A percentile compares a stretch with the other conserved stretches of the same genome.
Evolutionary conservation across 2,329 filamentous ascomycete species (phyloP).

Genomic region (Phialemonium atrogriseum): DNA sequence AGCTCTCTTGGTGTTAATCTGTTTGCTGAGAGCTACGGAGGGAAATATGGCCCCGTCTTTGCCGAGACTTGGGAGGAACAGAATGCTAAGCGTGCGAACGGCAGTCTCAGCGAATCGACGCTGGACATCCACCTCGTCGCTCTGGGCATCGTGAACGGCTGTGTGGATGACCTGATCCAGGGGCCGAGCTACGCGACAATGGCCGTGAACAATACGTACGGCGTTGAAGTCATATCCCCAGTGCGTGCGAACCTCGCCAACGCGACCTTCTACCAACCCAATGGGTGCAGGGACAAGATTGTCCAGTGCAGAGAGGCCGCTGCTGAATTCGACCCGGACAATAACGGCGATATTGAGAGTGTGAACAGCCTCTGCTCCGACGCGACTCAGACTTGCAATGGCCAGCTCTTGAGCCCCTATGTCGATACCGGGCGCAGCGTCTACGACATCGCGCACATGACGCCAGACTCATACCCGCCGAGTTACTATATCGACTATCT

Average conservation of each 20-base stretch:
- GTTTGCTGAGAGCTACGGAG: slow-evolving; percentile 63
- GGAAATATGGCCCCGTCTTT: slow-evolving; percentile 61
- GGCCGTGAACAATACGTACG: slow-evolving; percentile 58
- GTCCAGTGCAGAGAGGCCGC: slow-evolving; percentile 39
- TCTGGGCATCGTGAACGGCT: slow-evolving; percentile 64
- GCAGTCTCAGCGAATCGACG: slow-evolving; percentile 31
- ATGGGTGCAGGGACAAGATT: slow-evolving; percentile 48
- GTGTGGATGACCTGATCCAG: slow-evolving; percentile 58
- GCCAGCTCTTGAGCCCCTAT: slow-evolving; percentile 50
- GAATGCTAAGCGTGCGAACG: slow-evolving; percentile 47
- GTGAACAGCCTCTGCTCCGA: slow-evolving; percentile 42
- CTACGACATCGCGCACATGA: slow-evolving; percentile 53
- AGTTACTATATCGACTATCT: slow-evolving; percentile 56
- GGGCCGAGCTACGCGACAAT: slow-evolving; percentile 47
- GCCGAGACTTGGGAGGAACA: slow-evolving; percentile 51
- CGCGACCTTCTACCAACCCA: slow-evolving; percentile 33
- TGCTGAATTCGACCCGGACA: slow-evolving; percentile 27
- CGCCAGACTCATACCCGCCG: slow-evolving; percentile 53
- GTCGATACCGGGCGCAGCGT: slow-evolving; percentile 44
- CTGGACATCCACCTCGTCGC: slow-evolving; percentile 51
- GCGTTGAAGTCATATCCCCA: slow-evolving; percentile 46
- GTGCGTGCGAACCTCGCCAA: slow-evolving; percentile 37
- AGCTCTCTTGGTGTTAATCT: slow-evolving; percentile 50
- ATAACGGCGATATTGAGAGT: slow-evolving; percentile 27
- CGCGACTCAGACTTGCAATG: slow-evolving; percentile 46